Evolutionary conservation across 2,329 filamentous ascomycete genomes (phyloP), one percentile per base, ranked within the genome.

Genomic region (Fusarium sp.): DNA sequence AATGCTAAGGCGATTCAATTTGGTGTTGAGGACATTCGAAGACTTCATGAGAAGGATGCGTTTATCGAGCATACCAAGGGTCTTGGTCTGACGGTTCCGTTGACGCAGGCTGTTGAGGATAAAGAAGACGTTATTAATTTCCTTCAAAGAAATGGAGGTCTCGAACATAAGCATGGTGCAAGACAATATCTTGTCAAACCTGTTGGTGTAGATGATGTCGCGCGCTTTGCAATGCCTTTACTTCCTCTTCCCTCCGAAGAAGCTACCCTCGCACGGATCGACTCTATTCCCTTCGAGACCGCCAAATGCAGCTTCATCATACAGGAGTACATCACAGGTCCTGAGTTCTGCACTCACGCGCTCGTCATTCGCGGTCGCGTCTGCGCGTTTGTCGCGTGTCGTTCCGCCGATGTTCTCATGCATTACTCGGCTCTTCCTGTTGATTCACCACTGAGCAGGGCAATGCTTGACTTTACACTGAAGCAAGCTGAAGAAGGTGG

Each of bases 311-410:
- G 56, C 2, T 94, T 67, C 79, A 75, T 82, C 25, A 62, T 94
- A 30, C 92, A 95, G 77, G 89, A 94, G 77, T 93, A 88, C 79
- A 88, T 93, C 69, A 65, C 76, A 1, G 85, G 86, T 1, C 84
- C 85, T 0, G 92, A 94, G 79, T 94, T 91, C 78, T 93, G 91
- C 80, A 94, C 93, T 0, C 92, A 95, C 74, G 83, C 92, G 0
- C 84, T 95, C 6, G 82, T 95, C 8, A 84, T 94, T n/a, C 82
- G 84, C 1, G 92, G 92, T 3, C 81, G 87, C 38, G 87, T 95
- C 21, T 88, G 87, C 56, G 88, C 88, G 1, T 94, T 95, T 72
- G 88, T 90, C 11, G 89, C 92, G 0, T 94, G 92, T 76, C 88
- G 88, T 5, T 91, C 89, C 2, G 83, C 85, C 1, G 89, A 89